Percentiles rank a stretch among this genome's conserved stretches.
Evolutionary conservation across 2,329 filamentous ascomycete species (phyloP).

Genomic region (Fusarium tjaetaba): DNA sequence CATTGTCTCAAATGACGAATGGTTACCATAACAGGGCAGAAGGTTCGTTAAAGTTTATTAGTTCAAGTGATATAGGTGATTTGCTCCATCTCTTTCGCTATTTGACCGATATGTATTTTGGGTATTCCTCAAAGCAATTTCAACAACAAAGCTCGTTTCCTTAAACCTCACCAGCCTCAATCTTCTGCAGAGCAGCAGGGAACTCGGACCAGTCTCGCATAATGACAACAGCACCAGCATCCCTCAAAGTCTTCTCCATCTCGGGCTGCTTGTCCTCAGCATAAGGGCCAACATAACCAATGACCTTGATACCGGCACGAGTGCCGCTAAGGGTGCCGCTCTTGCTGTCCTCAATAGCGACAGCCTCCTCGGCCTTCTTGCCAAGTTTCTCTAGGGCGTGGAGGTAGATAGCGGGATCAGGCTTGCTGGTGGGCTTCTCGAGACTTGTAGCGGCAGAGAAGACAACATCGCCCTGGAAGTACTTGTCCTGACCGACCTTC

Average conservation of each 20-base stretch:
- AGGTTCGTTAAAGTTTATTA: slow-evolving; percentile 11
- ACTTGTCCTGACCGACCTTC: slow-evolving; percentile 82
- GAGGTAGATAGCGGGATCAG: slow-evolving; percentile 88
- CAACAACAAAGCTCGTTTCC: slow-evolving; percentile 13
- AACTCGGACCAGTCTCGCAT: slow-evolving; percentile 71
- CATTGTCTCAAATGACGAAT: neutral
- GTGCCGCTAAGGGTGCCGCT: slow-evolving; percentile 79
- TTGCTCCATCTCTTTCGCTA: slow-evolving; percentile 9
- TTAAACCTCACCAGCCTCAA: slow-evolving; percentile 54
- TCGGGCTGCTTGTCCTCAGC: slow-evolving; percentile 67
- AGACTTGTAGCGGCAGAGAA: slow-evolving; percentile 87
- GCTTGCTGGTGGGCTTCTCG: slow-evolving; percentile 84
- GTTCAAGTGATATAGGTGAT: slow-evolving; percentile 22
- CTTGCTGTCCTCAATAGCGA: slow-evolving; percentile 91
- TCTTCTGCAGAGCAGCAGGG: slow-evolving; percentile 56
- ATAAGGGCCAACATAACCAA: slow-evolving; percentile 89
- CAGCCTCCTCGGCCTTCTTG: slow-evolving; percentile 74
- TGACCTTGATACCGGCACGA: slow-evolving; percentile 80
- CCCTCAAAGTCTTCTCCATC: slow-evolving; percentile 70
- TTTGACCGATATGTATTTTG: slow-evolving; percentile 17
- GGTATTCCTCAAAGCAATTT: slow-evolving; percentile 37
- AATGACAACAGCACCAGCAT: slow-evolving; percentile 70
- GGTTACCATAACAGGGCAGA: neutral
- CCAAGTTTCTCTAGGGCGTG: slow-evolving; percentile 79
- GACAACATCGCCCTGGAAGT: slow-evolving; percentile 78